Percentiles rank a stretch among this genome's conserved stretches.
phyloP scores from a whole-genome alignment of 768 basidiomycete species.

The Amanita rubescens region DNA sequence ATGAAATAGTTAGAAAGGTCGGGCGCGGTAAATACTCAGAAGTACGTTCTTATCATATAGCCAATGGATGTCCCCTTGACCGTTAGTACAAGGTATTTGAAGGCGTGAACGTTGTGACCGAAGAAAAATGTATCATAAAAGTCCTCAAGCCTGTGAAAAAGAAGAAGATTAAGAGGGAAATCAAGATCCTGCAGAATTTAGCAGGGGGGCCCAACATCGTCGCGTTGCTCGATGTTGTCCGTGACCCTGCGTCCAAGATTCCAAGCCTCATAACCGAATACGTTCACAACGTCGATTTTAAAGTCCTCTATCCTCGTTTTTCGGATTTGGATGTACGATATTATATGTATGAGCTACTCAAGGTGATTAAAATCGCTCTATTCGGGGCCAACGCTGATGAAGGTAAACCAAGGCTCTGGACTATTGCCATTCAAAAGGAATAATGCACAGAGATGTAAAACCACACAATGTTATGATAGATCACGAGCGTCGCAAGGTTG shows the following conservation, averaged over 20 bases:
- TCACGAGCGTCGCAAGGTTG: constrained; percentile 89
- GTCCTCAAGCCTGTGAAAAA: constrained; percentile 99
- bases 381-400: constrained; percentile 11
- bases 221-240: constrained; percentile 88
- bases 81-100: constrained; percentile 66
- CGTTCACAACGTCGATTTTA: constrained; percentile 97
- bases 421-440: constrained; percentile 96
- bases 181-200: constrained; percentile 95
- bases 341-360: constrained; percentile 95
- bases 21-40: constrained; percentile 95
- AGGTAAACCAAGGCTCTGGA: constrained; percentile 66
- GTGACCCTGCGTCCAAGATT: constrained; percentile 94
- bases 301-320: constrained; percentile 91
- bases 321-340: constrained; percentile 92
- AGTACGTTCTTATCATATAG: constrained; percentile 34
- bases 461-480: constrained; percentile 99
- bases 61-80: constrained; percentile 9
- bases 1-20: constrained; percentile 95
- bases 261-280: constrained; percentile 97
- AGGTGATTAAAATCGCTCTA: constrained; percentile 38
- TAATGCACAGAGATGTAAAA: constrained; percentile 98
- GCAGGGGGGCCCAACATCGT: constrained; percentile 96
- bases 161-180: constrained; percentile 99
- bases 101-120: constrained; percentile 84
- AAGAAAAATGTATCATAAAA: constrained; percentile 97